A percentile compares a stretch with the other conserved stretches of the same genome.
Conservation (phyloP, 1,284 basidiomycete species). For the Mycocalia duriaeana region DNA sequence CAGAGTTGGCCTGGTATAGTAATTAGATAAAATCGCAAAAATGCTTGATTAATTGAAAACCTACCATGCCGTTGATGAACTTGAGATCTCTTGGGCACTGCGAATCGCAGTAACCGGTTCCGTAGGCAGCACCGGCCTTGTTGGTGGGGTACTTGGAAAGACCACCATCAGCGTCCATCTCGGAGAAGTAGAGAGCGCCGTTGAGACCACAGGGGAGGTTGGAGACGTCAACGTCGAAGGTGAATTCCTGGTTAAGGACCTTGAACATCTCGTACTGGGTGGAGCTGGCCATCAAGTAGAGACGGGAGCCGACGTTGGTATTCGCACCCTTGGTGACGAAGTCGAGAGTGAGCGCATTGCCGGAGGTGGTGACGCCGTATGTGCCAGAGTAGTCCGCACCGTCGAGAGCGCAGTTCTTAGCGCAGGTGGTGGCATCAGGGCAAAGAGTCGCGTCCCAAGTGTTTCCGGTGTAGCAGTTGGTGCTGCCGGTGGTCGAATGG, state of each 20-base stretch:
- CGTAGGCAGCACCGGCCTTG: constrained; percentile 50
- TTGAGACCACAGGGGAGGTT: constrained; percentile 51
- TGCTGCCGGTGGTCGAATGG: constrained; percentile 33
- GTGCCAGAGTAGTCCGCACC: neutral
- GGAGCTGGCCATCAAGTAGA: neutral
- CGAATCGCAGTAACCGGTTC: constrained; percentile 51
- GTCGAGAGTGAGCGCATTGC: neutral
- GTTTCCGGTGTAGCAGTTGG: constrained; percentile 54
- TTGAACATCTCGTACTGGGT: neutral
- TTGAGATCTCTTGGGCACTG: constrained; percentile 51
- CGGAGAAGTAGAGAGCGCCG: constrained; percentile 13
- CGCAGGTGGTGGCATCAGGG: constrained; percentile 30
- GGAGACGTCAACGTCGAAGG: neutral
- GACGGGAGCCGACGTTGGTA: neutral
- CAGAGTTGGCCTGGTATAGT: constrained; percentile 33
- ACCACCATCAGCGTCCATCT: constrained; percentile 51
- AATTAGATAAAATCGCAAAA: constrained; percentile 6
- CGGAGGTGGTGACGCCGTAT: neutral
- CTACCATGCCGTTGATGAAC: constrained; percentile 48
- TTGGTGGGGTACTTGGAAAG: constrained; percentile 31
- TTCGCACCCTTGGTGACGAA: neutral
- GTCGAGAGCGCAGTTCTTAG: neutral
- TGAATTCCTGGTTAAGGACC: neutral
- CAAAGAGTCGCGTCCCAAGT: constrained; percentile 42
- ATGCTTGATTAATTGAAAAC: constrained; percentile 7